Conservation (phyloP, 805 yeast species). For the Lipomyces anomalus region DNA sequence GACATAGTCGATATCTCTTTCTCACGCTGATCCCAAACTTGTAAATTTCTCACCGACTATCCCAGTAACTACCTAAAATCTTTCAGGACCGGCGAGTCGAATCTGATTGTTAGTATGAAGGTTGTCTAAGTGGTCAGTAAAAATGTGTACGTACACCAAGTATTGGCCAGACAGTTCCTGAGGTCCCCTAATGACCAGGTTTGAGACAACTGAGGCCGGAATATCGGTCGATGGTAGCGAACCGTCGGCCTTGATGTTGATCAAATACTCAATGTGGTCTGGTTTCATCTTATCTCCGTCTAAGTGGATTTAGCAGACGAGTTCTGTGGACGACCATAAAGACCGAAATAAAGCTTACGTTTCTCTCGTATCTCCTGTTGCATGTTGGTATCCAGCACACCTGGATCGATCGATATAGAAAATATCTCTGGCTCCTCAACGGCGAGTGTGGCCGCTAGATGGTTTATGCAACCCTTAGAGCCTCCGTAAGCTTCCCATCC, state of each 20-base stretch:
- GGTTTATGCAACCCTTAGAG: slow-evolving; percentile 87
- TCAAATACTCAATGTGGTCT: slow-evolving; percentile 16
- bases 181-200: slow-evolving; percentile 56
- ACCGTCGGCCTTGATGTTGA: slow-evolving; percentile 39
- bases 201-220: slow-evolving; percentile 67
- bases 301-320: not conserved
- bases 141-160: slow-evolving; percentile 43
- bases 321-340: too few species aligned
- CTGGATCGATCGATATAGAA: slow-evolving; percentile 80
- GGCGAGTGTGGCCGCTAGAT: slow-evolving; percentile 60
- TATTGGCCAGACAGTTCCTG: slow-evolving; percentile 59
- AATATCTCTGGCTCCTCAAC: slow-evolving; percentile 57
- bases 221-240: slow-evolving; percentile 59
- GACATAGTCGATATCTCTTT: too few species aligned
- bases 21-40: too few species aligned
- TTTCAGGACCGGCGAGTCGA: slow-evolving; percentile 12
- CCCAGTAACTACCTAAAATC: too few species aligned
- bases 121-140: not conserved
- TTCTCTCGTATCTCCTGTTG: slow-evolving; percentile 70
- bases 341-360: slow-evolving; percentile 25
- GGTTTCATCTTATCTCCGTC: slow-evolving; percentile 18
- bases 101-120: slow-evolving; percentile 5
- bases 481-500: slow-evolving; percentile 93
- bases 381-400: slow-evolving; percentile 90
- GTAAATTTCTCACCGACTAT: too few species aligned